Evolutionary conservation across 1,284 basidiomycete genomes (phyloP).

Genomic region (Ceratobasidium sp.): DNA sequence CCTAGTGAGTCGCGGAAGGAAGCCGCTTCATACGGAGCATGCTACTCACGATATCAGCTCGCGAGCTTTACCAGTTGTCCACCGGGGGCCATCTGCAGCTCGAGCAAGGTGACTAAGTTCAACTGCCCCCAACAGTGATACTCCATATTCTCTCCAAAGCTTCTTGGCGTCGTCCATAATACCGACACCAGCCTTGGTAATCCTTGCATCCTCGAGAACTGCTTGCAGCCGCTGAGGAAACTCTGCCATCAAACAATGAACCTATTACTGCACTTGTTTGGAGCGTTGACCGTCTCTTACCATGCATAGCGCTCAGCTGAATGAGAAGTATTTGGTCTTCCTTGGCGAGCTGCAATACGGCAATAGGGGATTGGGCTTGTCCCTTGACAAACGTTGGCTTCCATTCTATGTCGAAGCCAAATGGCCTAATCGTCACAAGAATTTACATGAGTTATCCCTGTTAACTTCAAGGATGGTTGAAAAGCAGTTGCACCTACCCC

Average conservation of each 20-base stretch:
- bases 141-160: conserved; percentile 22
- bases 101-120: conserved; percentile 21
- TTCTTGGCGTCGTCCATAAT: conserved; percentile 26
- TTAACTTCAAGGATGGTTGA: not conserved
- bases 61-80: not conserved
- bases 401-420: conserved; percentile 31
- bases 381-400: conserved; percentile 21
- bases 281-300: not conserved
- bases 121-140: conserved; percentile 17
- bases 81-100: not conserved
- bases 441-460: too few relatives aligned
- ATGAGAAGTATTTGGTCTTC: conserved; percentile 22
- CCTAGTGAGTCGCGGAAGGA: too few relatives aligned
- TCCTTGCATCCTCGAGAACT: conserved; percentile 8
- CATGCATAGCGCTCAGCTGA: conserved; percentile 19
- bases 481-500: not conserved
- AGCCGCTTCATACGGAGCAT: too few relatives aligned
- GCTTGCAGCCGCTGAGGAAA: conserved; percentile 8
- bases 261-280: too few relatives aligned
- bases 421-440: conserved; percentile 8
- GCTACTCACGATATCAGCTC: conserved; percentile 19
- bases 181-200: conserved; percentile 23
- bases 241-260: not conserved
- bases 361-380: not conserved
- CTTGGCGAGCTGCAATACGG: conserved; percentile 13